Evolutionary conservation across 495 filamentous ascomycete genomes (phyloP), one percentile per base, ranked within the genome.

Genomic region (Penicillium subrubescens): DNA sequence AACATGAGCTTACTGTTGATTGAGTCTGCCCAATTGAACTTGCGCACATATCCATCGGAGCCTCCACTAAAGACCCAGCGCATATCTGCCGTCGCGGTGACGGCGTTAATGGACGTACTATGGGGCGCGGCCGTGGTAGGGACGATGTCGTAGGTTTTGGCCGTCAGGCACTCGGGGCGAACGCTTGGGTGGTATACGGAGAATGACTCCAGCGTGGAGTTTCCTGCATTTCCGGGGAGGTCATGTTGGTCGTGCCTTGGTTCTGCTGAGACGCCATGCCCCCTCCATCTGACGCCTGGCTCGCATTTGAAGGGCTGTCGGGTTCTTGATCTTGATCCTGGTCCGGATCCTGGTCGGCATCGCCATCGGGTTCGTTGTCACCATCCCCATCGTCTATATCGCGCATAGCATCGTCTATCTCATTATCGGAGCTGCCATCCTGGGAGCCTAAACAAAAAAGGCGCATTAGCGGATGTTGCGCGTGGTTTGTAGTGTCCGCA

Each of bases 51-150:
- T 53, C 95, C 93, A 80, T 99, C 95, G 7, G 90, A 89, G 0
- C 95, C 95, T 35, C 94, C 95, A 31, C 88, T 97, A 74, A 98
- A 93, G 67, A 97, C 92, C 87, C 92, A 99, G 64, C 93, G 86
- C 84, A 97, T 92, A 76, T 98, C 96, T 17, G 93, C 93, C 1
- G 95, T 99, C 37, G 95, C 86, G 27, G 93, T 88, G 50, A 98
- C 84, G 4, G 92, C 89, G 71, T 99, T 99, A 80, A 99, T 92
- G 37, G 93, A 97, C 14, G 95, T 99, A 62, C 91, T 90, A 74
- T 97, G 93, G 5, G 95, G 95, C 3, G 95, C 95, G 15, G 95
- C 95, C 74, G 97, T 97, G 25, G 96, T 98, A 8, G 95, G 95
- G 8, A 94, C 90, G 46, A 99, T 97, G 76, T 99, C 95, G 83